phyloP scores from a whole-genome alignment of 495 filamentous ascomycete species.

The Penicillium paradoxum region DNA sequence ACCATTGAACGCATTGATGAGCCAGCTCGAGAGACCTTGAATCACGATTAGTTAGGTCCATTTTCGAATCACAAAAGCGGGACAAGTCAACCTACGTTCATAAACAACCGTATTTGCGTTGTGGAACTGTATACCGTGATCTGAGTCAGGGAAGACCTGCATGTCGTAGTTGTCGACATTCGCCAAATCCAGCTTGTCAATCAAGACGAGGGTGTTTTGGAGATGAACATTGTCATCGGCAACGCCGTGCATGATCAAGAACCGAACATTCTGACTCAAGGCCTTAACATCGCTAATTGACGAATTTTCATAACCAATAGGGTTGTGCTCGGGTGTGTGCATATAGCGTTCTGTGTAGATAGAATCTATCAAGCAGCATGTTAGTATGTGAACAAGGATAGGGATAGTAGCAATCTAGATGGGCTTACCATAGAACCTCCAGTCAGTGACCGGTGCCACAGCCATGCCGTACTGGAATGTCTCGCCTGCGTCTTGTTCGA shows the following conservation, averaged over 20 bases:
- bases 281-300: slow-evolving; percentile 67
- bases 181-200: slow-evolving; percentile 81
- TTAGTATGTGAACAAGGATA: neutral
- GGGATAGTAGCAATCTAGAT: neutral
- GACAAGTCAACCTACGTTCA: slow-evolving; percentile 63
- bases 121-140: slow-evolving; percentile 94
- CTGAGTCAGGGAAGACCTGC: slow-evolving; percentile 92
- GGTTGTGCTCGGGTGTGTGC: slow-evolving; percentile 83
- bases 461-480: slow-evolving; percentile 98
- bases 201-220: slow-evolving; percentile 80
- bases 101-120: slow-evolving; percentile 91
- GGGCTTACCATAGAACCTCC: slow-evolving; percentile 72
- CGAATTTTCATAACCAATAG: slow-evolving; percentile 67
- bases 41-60: slow-evolving; percentile 20
- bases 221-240: slow-evolving; percentile 97
- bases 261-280: slow-evolving; percentile 69
- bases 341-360: slow-evolving; percentile 97
- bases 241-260: slow-evolving; percentile 90
- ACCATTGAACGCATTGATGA: slow-evolving; percentile 95
- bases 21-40: slow-evolving; percentile 81
- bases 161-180: slow-evolving; percentile 93
- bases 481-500: slow-evolving; percentile 81
- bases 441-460: slow-evolving; percentile 95
- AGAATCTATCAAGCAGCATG: slow-evolving; percentile 51
- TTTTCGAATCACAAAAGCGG: neutral